Evolutionary conservation across 345 rosid species (phyloP).

Genomic region (Linum usitatissimum): DNA sequence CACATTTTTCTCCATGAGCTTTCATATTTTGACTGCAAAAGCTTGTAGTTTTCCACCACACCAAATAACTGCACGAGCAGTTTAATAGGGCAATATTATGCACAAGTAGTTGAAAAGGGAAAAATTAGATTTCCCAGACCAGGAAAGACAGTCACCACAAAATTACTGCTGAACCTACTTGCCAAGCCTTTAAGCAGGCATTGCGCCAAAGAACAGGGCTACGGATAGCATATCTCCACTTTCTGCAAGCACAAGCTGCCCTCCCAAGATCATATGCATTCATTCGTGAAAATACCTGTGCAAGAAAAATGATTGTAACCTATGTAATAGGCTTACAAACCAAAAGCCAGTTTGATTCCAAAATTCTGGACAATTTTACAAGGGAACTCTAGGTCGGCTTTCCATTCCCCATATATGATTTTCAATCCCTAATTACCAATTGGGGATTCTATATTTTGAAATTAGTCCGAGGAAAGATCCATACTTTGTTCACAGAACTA

Average conservation of each 20-base stretch:
- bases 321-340: not conserved
- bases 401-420: too few species aligned
- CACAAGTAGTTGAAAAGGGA: conserved; percentile 11
- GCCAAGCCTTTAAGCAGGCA: conserved; percentile 93
- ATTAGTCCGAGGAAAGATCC: not conserved
- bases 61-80: conserved; percentile 43
- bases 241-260: conserved; percentile 82
- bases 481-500: not conserved
- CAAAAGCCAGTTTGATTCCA: too few species aligned
- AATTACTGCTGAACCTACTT: conserved; percentile 28
- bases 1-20: conserved; percentile 99
- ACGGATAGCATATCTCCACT: conserved; percentile 87
- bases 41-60: conserved; percentile 65
- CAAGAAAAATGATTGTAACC: conserved; percentile 5
- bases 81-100: conserved; percentile 16
- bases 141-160: conserved; percentile 4
- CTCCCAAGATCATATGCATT: conserved; percentile 75
- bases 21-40: conserved; percentile 65
- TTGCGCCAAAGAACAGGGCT: conserved; percentile 87
- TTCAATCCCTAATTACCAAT: not conserved
- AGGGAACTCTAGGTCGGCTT: too few species aligned
- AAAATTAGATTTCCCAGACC: conserved; percentile 1
- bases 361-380: too few species aligned
- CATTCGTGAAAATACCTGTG: conserved; percentile 79
- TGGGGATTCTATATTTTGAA: not conserved